Percentiles rank a stretch among this genome's conserved stretches.
These are phyloP conservation scores for Ramularia collo-cygni DNA, from an alignment of 2,329 filamentous ascomycete species.

Conservation along the genomic window DNA sequence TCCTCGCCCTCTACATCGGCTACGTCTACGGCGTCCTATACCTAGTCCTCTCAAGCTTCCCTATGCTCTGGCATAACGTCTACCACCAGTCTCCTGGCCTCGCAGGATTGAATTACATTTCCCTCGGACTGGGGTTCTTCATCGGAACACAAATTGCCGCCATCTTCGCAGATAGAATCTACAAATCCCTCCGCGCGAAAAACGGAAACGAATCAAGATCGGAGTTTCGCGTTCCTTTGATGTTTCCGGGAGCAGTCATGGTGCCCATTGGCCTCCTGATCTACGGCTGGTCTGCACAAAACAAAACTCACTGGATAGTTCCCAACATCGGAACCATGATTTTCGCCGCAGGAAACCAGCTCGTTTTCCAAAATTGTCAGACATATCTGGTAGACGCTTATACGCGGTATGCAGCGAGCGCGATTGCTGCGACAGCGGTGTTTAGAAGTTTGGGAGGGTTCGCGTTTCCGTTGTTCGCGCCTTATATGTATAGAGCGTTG, in stretches of 20 bases:
- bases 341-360: slow-evolving; percentile 50
- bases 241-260: slow-evolving; percentile 49
- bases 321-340: slow-evolving; percentile 54
- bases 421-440: slow-evolving; percentile 50
- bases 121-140: slow-evolving; percentile 57
- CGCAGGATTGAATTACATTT: slow-evolving; percentile 37
- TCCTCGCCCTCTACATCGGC: slow-evolving; percentile 32
- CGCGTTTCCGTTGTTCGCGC: slow-evolving; percentile 55
- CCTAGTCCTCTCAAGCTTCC: slow-evolving; percentile 32
- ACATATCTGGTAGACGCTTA: slow-evolving; percentile 57
- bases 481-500: slow-evolving; percentile 41
- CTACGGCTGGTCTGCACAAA: slow-evolving; percentile 54
- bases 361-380: slow-evolving; percentile 52
- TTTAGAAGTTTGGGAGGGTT: slow-evolving; percentile 51
- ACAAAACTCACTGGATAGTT: slow-evolving; percentile 50
- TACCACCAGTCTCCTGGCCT: slow-evolving; percentile 26
- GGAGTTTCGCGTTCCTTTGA: slow-evolving; percentile 44
- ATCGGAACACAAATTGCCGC: slow-evolving; percentile 40
- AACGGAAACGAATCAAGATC: slow-evolving; percentile 34
- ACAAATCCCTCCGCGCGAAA: slow-evolving; percentile 31
- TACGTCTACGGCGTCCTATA: slow-evolving; percentile 36
- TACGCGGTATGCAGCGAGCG: slow-evolving; percentile 42
- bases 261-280: slow-evolving; percentile 51
- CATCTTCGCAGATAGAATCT: slow-evolving; percentile 32
- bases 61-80: slow-evolving; percentile 24